Evolutionary conservation across 23 red algal genomes (phyloP).

Genomic region (Porphyridium purpureum): DNA sequence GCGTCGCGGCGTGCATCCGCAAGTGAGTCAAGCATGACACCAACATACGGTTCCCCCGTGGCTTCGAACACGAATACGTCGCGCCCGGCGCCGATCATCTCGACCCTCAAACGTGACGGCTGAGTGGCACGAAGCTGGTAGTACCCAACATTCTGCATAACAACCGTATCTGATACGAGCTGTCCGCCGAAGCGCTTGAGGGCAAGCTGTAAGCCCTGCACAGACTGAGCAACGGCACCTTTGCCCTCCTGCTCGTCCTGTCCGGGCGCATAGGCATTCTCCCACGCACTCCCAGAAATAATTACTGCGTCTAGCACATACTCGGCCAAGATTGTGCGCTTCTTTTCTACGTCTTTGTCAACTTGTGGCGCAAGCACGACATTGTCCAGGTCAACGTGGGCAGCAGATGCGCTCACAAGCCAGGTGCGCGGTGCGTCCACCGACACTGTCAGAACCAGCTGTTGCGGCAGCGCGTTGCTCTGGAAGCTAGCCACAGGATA

Average conservation of each 20-base stretch:
- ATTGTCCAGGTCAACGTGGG: constrained; percentile 84
- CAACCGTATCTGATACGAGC: constrained; percentile 50
- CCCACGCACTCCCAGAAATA: constrained; percentile 38
- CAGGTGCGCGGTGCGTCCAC: constrained; percentile 54
- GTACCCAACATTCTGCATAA: constrained; percentile 93
- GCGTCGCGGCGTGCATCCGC: constrained; percentile 26
- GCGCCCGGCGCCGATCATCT: constrained; percentile 16
- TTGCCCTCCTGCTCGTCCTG: neutral
- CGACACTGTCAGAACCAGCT: constrained; percentile 38
- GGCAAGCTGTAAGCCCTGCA: neutral
- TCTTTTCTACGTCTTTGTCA: constrained; percentile 4
- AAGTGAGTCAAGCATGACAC: constrained; percentile 36
- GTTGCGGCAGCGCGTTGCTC: constrained; percentile 18
- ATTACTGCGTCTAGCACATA: constrained; percentile 57
- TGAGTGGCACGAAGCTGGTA: constrained; percentile 68
- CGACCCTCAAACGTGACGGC: constrained; percentile 55
- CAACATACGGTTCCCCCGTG: constrained; percentile 7
- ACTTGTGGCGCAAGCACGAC: constrained; percentile 18
- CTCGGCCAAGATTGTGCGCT: constrained; percentile 9
- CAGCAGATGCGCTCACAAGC: constrained; percentile 45
- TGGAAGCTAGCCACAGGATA: too few relatives aligned
- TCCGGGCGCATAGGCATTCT: constrained; percentile 24
- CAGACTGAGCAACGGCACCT: neutral
- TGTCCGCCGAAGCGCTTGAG: neutral
- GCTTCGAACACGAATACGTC: constrained; percentile 9